These are phyloP conservation scores for Clonostachys solani DNA, from an alignment of 2,329 filamentous ascomycete species.

Conservation along the genomic window DNA sequence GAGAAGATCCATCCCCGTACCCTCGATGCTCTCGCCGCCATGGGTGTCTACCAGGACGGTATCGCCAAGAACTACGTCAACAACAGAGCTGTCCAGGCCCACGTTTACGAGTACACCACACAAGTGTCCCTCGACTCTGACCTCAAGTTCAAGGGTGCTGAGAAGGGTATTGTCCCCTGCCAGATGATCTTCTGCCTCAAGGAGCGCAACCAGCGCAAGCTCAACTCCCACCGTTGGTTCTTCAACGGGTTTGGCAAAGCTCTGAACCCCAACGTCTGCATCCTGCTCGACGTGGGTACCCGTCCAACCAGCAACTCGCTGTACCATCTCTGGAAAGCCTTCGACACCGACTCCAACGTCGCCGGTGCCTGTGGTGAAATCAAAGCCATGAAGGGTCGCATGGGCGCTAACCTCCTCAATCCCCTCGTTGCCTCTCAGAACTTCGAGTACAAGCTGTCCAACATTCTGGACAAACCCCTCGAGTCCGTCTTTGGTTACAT, in stretches of 20 bases:
- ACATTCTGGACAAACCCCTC: conserved; percentile 94
- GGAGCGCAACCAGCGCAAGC: conserved; percentile 95
- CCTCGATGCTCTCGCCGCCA: conserved; percentile 87
- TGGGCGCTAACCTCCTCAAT: conserved; percentile 79
- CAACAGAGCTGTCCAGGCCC: conserved; percentile 87
- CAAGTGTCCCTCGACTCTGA: conserved; percentile 95
- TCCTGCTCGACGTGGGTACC: conserved; percentile 93
- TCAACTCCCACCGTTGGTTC: conserved; percentile 98
- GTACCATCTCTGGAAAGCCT: conserved; percentile 99
- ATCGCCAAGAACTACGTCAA: conserved; percentile 99
- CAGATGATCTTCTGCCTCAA: conserved; percentile 99
- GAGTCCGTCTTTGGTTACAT: conserved; percentile 99
- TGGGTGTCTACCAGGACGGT: conserved; percentile 97
- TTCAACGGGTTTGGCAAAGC: conserved; percentile 96
- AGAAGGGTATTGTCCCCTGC: conserved; percentile 97
- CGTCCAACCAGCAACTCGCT: conserved; percentile 83
- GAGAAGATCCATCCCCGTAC: conserved; percentile 87
- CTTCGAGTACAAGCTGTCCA: conserved; percentile 99
- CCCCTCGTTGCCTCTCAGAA: conserved; percentile 96
- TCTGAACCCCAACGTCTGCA: conserved; percentile 93
- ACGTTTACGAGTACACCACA: conserved; percentile 98
- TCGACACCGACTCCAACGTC: conserved; percentile 95
- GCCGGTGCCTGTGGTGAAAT: conserved; percentile 97
- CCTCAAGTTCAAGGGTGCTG: conserved; percentile 97
- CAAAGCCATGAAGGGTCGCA: conserved; percentile 90